Base-by-base conservation (phyloP, 2,329 filamentous ascomycete species). In the Aspergillus sp. region DNA sequence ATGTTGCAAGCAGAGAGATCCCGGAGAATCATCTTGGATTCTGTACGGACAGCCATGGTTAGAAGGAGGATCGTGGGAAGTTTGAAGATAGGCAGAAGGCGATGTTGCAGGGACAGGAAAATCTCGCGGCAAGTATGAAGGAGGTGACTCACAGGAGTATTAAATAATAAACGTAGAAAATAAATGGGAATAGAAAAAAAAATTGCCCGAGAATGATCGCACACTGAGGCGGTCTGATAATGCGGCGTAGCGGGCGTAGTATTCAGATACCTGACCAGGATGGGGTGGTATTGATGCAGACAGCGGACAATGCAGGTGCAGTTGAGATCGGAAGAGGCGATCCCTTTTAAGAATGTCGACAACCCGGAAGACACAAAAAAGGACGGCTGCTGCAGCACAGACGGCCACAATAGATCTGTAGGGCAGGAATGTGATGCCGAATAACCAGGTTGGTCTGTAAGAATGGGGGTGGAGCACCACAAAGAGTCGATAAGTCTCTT, bases 1-100 rank as follows among this genome's bases (percentile, higher is more conserved):
- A 79, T 78, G 64, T 79, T 77, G 65, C 65, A 71, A 47, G 70
- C 67, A 49, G 69, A 72, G 36, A 68, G 62, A 54, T 70, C 72
- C 60, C 71, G 67, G 46, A 69, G 63, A 56, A 75, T 73, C 73
- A 76, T 75, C 36, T 58, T 66, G 54, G 64, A 65, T 50, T 68
- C 65, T 71, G 64, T 57, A 33, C 54, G 55, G 47, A 62, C 32
- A 55, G 57, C 54, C 67, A 71, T 70, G 36, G 58, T 69, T 54
- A 70, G 65, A 11, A 30, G 7, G 10, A 30, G 9, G 9, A 3
- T 30, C 35, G 35, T 38, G 35, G 35, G 13, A 6, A 62, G 36
- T 20, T 26, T 19, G 42, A 38, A 26, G 38, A n/a, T 14, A 32
- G 20, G 19, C 35, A 38, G 50, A 45, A 55, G 19, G 50, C 6